Base-by-base conservation (phyloP, 139 green algal genomes). In the Choricystis sp. region DNA sequence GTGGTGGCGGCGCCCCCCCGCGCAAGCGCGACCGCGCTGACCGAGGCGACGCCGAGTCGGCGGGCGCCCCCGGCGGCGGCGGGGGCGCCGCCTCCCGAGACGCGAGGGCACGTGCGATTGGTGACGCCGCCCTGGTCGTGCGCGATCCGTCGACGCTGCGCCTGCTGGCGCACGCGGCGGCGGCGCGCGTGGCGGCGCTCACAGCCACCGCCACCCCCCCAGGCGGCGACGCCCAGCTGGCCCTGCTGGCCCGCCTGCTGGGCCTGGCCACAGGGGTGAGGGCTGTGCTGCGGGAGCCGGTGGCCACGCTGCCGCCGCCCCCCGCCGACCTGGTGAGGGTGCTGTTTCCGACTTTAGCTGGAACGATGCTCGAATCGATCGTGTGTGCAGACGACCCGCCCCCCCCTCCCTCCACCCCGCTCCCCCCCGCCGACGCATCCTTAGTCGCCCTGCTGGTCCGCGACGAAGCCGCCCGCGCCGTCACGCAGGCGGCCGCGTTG, bases 71-170 rank as follows among this genome's bases (percentile, higher is more conserved):
- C 14, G 70, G 61, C 40, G 19, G 26, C 2, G 26, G 57, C 26
- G 67, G 56, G 23, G 30, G 49, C 63, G 19, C 57, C 24, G 59
- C 29, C 28, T 60, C 31, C 30, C 49, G 22, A 57, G 63, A 0
- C 68, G 68, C 23, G 69, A 77, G 58, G 76, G 85, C 56, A 67
- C 74, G 71, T 23, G 77, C 81, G 62, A 68, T 93, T 61, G 84
- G 69, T 0, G 82, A 88, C 19, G 77, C 80, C 0, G 81, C 73
- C 62, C 81, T 89, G 74, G 69, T 89, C 40, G 73, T 94, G 57
- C 70, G 82, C 0, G 86, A 94, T 68, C 83, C 83, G 23, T 71
- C 72, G 60, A 72, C 74, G 21, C 69, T 87, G 62, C 79, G 88
- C 72, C 69, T 92, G 27, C 70, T 94, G 28, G 49, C 80, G 3